Base-by-base conservation (phyloP, 805 yeast species). In the Candida manassasensis region DNA sequence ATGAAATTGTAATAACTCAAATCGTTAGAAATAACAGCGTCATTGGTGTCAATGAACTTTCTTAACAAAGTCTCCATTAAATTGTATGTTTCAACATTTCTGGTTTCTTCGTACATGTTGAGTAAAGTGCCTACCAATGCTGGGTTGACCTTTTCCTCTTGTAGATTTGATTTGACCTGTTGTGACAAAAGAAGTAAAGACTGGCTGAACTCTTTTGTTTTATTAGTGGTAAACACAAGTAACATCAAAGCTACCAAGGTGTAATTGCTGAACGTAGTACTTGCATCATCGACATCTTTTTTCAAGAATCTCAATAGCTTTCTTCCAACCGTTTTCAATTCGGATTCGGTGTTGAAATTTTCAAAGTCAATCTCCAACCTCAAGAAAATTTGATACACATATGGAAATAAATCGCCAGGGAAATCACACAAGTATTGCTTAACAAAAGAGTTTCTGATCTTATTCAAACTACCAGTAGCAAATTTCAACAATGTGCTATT, bases 41-140 rank as follows among this genome's bases (percentile, higher is more conserved):
- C 19, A 7, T 32, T 18, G 3, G 43, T 41, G 7, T 34, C 15
- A 9, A 38, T 30, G 11, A 57, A 35, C 14, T 44, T 41, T 11
- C 37, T 42, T n/a, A 45, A 30, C 34, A 60, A 42, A 4, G 43
- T 32, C 10, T 37, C 24, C 7, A 48, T 37, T 4, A 52, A 33
- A 35, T 47, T 45, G 4, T 44, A 33, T 30, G 73, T 55, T 11
- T 21, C 26, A 19, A 18, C 13, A 16, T 61, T 59, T 28, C 72
- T 69, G 29, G 68, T 53, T 9, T 52, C 40, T 42, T 75, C 81
- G 50, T 73, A 76, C 5, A 80, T 48, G 10, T 74, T 61, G 7
- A 72, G 60, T 19, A 79, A 54, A 4, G 71, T 56, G 18, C 77
- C 75, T 26, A 73, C 61, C 29, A 81, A 50, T 3, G 75, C 74